Conservation (phyloP, 345 rosid species). For the Hibiscus tridactylites region DNA sequence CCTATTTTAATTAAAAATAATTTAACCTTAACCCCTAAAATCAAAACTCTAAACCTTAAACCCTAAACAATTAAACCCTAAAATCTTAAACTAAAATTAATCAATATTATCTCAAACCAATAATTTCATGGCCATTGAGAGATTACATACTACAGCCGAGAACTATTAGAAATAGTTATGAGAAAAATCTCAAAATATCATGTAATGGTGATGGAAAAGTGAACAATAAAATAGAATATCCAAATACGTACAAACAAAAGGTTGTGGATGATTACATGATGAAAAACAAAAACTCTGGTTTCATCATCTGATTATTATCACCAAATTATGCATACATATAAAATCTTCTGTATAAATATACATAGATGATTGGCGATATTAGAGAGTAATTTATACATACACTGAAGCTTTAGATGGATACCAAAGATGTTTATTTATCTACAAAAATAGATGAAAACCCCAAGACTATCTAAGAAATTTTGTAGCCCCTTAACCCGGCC, state of each 20-base stretch:
- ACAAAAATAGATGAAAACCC: not conserved
- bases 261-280: not conserved
- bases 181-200: too few species aligned
- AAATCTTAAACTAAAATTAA: not conserved
- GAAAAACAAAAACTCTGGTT: not conserved
- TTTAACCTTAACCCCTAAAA: too few species aligned
- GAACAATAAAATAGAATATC: too few species aligned
- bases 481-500: not conserved
- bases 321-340: not conserved
- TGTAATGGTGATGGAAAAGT: too few species aligned
- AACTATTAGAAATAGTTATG: too few species aligned
- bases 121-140: too few species aligned
- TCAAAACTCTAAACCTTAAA: too few species aligned
- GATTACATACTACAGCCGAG: too few species aligned
- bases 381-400: not conserved
- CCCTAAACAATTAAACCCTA: too few species aligned
- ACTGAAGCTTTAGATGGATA: not conserved
- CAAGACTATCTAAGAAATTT: slow-evolving; percentile 19
- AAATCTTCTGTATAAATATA: not conserved
- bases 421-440: not conserved
- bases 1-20: too few species aligned
- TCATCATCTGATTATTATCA: not conserved
- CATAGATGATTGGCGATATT: not conserved
- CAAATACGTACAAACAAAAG: not conserved
- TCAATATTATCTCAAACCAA: too few species aligned